Evolutionary conservation across 164 flowering plant species (phyloP).

Genomic region (Echeveria elegans): DNA sequence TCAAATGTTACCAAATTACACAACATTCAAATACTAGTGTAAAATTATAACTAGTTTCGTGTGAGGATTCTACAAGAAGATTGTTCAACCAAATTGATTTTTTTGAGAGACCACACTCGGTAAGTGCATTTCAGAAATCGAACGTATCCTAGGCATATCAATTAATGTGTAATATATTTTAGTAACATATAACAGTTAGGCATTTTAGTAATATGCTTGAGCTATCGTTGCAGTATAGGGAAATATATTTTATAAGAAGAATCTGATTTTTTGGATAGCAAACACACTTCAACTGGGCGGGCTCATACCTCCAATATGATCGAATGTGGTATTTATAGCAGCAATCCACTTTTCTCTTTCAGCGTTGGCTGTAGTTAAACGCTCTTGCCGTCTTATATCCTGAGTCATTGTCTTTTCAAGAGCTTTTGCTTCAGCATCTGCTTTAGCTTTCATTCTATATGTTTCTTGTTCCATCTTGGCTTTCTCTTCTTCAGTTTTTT

Average conservation of each 20-base stretch:
- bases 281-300: neutral
- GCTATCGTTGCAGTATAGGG: too few species aligned
- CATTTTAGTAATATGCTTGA: neutral
- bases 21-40: too few species aligned
- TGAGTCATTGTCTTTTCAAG: conserved; percentile 87
- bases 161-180: too few species aligned
- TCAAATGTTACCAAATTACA: neutral
- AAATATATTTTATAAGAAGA: neutral
- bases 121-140: too few species aligned
- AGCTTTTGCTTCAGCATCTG: conserved; percentile 90
- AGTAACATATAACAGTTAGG: too few species aligned
- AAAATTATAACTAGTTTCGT: neutral
- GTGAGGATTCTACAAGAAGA: neutral
- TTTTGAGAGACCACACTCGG: too few species aligned
- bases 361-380: conserved; percentile 54
- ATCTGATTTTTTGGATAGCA: neutral
- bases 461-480: conserved; percentile 89
- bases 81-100: neutral
- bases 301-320: conserved; percentile 82
- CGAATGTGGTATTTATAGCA: conserved; percentile 82
- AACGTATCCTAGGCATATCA: too few species aligned
- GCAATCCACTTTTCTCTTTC: conserved; percentile 96
- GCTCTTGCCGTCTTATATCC: conserved; percentile 70
- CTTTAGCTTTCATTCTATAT: conserved; percentile 69
- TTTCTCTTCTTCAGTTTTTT: conserved; percentile 79